Evolutionary conservation across 2,329 filamentous ascomycete species (phyloP), one percentile per base, ranked within the genome.

Genomic region (Coniochaeta prunicola): DNA sequence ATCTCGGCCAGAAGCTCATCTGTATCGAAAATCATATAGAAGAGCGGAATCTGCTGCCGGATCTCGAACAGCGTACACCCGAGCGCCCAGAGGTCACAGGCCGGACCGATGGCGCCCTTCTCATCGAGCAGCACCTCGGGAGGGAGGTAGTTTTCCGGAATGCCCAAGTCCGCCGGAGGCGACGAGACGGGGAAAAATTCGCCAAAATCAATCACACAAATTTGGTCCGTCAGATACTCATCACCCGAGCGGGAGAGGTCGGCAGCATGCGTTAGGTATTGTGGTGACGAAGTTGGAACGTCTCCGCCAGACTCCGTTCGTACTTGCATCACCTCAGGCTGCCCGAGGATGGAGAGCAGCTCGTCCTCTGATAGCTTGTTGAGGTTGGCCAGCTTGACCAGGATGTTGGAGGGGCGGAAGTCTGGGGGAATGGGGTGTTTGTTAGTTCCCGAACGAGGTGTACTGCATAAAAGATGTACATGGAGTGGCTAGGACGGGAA

Each of bases 61-160:
- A 61, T 61, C 50, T 61, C 60, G 21, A 59, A 61, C 21, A 61
- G 58, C 28, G 58, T 58, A 45, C 60, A 61, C 28, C 58, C 60
- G 9, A 61, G 60, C 5, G 60, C 58, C 58, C 60, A 61, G 10
- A 61, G 28, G 42, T 61, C 60, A 42, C 56, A 59, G 17, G 56
- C 58, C 3, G 54, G 48, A 3, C 60, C 60, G 17, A 58, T 57
- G 10, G 59, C 26, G 19, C 56, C 56, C 24, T 58, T 50, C 12
- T 33, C 31, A 12, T 33, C 31, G 7, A 60, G 56, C 1, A 58
- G 48, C 10, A 58, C 36, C 57, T 60, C 59, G 19, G 59, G 59
- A n/a, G 59, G 56, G 4, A 58, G 56, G 56, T 58, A 58, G 56
- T 56, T 50, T 45, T 58, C 50, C 5, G 56, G 59, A 26, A 58